These are phyloP conservation scores for Hypoxylon sp. DNA, from an alignment of 2,329 filamentous ascomycete species.

Conservation along the genomic window DNA sequence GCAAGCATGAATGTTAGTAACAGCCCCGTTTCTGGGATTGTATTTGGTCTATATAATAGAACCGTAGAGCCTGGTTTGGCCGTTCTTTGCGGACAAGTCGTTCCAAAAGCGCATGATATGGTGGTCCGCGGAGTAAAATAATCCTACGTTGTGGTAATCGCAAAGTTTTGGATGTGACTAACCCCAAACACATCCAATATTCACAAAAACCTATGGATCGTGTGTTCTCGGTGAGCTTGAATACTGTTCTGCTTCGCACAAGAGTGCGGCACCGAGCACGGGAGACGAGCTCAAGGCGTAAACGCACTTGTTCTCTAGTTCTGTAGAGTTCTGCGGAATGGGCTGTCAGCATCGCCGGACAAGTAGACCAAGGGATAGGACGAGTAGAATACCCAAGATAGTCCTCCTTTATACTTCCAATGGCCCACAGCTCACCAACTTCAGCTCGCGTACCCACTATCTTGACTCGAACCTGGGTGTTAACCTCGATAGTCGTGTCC, in stretches of 20 bases:
- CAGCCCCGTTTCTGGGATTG: slow-evolving; percentile 16
- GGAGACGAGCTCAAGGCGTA: slow-evolving; percentile 10
- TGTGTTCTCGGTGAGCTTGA: slow-evolving; percentile 13
- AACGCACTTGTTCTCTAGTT: slow-evolving; percentile 36
- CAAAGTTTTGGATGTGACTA: slow-evolving; percentile 19
- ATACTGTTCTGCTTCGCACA: slow-evolving; percentile 10
- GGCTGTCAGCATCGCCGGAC: slow-evolving; percentile 21
- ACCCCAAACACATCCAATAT: slow-evolving; percentile 20
- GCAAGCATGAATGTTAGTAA: slow-evolving; percentile 9
- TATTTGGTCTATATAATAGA: slow-evolving; percentile 11
- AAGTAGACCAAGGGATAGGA: slow-evolving; percentile 11
- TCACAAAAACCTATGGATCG: slow-evolving; percentile 36
- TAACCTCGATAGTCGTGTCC: slow-evolving; percentile 93
- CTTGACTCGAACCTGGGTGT: slow-evolving; percentile 93
- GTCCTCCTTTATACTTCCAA: slow-evolving; percentile 95
- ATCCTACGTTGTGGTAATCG: slow-evolving; percentile 14
- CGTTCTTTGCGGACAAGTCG: slow-evolving; percentile 2
- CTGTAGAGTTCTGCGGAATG: slow-evolving; percentile 48
- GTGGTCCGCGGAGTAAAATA: neutral
- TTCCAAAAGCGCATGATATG: neutral
- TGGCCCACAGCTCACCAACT: slow-evolving; percentile 95
- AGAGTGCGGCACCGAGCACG: slow-evolving; percentile 8
- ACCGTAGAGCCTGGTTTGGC: slow-evolving; percentile 8
- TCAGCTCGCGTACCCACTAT: slow-evolving; percentile 94
- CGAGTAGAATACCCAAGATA: slow-evolving; percentile 72